These are phyloP conservation scores for Nemania sp. DNA, from an alignment of 2,329 filamentous ascomycete genomes.

Conservation along the genomic window DNA sequence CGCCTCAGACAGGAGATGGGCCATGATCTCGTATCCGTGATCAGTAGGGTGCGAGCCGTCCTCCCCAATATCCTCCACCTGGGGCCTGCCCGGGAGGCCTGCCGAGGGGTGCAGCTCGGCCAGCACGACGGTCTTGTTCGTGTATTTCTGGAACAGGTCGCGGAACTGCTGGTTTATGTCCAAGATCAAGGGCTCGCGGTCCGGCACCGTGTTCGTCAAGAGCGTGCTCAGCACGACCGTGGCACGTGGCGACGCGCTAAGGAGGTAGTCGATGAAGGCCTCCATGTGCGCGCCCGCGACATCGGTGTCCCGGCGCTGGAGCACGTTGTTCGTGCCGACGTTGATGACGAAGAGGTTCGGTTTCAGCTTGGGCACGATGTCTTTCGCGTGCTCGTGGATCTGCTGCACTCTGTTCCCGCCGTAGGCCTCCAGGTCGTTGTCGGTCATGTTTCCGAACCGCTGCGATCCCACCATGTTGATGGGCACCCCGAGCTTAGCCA, in stretches of 20 bases:
- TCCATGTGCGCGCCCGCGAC: slow-evolving; percentile 46
- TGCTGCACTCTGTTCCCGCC: slow-evolving; percentile 49
- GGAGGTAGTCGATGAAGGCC: slow-evolving; percentile 49
- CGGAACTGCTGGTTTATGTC: slow-evolving; percentile 49
- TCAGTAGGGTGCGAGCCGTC: slow-evolving; percentile 49
- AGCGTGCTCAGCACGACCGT: slow-evolving; percentile 50
- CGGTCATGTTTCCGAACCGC: slow-evolving; percentile 48
- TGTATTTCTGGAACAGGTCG: slow-evolving; percentile 44
- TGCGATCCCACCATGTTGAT: slow-evolving; percentile 53
- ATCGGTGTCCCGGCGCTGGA: slow-evolving; percentile 46
- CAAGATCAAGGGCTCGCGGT: slow-evolving; percentile 46
- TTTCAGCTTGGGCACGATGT: slow-evolving; percentile 43
- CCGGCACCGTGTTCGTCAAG: slow-evolving; percentile 47
- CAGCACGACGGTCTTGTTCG: slow-evolving; percentile 47
- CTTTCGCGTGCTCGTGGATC: slow-evolving; percentile 47
- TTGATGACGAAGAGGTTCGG: slow-evolving; percentile 53
- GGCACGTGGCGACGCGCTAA: slow-evolving; percentile 44
- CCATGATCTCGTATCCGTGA: slow-evolving; percentile 49
- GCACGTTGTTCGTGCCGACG: slow-evolving; percentile 51
- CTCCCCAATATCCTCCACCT: slow-evolving; percentile 44
- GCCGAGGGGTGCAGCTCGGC: slow-evolving; percentile 50
- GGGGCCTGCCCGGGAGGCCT: slow-evolving; percentile 43
- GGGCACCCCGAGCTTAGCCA: slow-evolving; percentile 39
- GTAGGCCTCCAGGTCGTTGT: slow-evolving; percentile 52
- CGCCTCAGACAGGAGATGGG: slow-evolving; percentile 44